Evolutionary conservation across 2,329 filamentous ascomycete species (phyloP).

Genomic region (Neonectria faginata): DNA sequence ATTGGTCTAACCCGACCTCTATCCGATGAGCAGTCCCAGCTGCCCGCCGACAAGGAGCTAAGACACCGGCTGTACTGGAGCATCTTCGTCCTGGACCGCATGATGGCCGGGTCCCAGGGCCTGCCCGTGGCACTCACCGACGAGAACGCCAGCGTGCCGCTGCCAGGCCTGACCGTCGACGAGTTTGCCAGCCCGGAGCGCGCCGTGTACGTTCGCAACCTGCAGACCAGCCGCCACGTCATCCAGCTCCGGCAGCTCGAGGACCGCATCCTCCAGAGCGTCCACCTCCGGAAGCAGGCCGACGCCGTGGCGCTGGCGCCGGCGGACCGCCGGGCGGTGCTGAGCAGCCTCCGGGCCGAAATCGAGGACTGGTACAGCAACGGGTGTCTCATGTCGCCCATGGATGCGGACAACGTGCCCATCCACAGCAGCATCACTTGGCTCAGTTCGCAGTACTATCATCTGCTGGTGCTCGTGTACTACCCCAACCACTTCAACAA

Average conservation of each 20-base stretch:
- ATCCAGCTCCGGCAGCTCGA: constrained; percentile 59
- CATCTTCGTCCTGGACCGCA: constrained; percentile 58
- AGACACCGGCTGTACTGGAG: constrained; percentile 59
- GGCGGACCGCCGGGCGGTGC: constrained; percentile 48
- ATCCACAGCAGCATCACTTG: constrained; percentile 60
- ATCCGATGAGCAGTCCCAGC: constrained; percentile 44
- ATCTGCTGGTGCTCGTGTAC: constrained; percentile 57
- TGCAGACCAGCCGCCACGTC: constrained; percentile 59
- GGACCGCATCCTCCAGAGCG: constrained; percentile 52
- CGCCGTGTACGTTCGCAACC: constrained; percentile 52
- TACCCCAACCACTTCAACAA: constrained; percentile 57
- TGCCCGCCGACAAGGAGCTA: constrained; percentile 47
- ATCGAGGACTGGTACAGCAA: constrained; percentile 62
- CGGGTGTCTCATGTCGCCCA: constrained; percentile 57
- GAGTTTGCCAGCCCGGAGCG: constrained; percentile 57
- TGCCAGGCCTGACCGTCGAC: constrained; percentile 58
- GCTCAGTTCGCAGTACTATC: constrained; percentile 58
- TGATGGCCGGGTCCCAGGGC: constrained; percentile 57
- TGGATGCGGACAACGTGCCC: constrained; percentile 57
- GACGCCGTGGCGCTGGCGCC: constrained; percentile 48
- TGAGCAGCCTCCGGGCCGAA: constrained; percentile 53
- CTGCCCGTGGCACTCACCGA: constrained; percentile 55
- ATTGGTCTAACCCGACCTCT: constrained; percentile 52
- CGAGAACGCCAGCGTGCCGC: constrained; percentile 54
- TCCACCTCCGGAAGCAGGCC: constrained; percentile 50